phyloP scores from a whole-genome alignment of 1,284 basidiomycete species.

The Pascua guehoae region DNA sequence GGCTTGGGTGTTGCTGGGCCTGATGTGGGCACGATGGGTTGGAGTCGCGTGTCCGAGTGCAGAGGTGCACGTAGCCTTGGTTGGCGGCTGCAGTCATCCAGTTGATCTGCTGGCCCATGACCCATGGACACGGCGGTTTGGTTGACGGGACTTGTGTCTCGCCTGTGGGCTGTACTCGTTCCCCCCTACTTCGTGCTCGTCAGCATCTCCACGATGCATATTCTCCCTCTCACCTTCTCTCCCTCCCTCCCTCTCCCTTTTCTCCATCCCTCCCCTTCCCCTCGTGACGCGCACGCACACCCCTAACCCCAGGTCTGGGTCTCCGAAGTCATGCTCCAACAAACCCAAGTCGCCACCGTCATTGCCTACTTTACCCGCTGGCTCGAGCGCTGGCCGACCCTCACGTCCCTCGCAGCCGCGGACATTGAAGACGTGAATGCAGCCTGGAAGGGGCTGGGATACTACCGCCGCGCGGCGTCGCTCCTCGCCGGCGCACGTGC shows the following conservation, averaged over 20 bases:
- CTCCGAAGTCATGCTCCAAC: slow-evolving; percentile 95
- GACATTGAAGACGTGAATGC: slow-evolving; percentile 79
- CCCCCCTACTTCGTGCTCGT: too few relatives aligned
- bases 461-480: slow-evolving; percentile 81
- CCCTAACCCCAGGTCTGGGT: slow-evolving; percentile 44
- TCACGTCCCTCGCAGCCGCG: slow-evolving; percentile 68
- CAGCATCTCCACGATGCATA: too few relatives aligned
- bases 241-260: background rate
- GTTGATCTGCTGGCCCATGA: too few relatives aligned
- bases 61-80: too few relatives aligned
- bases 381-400: slow-evolving; percentile 80
- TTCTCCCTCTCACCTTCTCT: background rate
- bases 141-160: too few relatives aligned
- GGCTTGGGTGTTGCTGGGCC: background rate
- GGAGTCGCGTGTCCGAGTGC: too few relatives aligned
- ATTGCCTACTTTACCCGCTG: slow-evolving; percentile 84
- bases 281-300: background rate
- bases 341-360: slow-evolving; percentile 81
- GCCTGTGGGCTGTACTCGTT: too few relatives aligned
- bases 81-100: too few relatives aligned
- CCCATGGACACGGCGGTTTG: too few relatives aligned
- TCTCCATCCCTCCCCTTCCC: background rate
- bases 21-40: background rate
- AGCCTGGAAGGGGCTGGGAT: slow-evolving; percentile 81
- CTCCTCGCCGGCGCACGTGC: slow-evolving; percentile 74